phyloP scores from a whole-genome alignment of 2,329 filamentous ascomycete species.

The Cladophialophora bantiana region DNA sequence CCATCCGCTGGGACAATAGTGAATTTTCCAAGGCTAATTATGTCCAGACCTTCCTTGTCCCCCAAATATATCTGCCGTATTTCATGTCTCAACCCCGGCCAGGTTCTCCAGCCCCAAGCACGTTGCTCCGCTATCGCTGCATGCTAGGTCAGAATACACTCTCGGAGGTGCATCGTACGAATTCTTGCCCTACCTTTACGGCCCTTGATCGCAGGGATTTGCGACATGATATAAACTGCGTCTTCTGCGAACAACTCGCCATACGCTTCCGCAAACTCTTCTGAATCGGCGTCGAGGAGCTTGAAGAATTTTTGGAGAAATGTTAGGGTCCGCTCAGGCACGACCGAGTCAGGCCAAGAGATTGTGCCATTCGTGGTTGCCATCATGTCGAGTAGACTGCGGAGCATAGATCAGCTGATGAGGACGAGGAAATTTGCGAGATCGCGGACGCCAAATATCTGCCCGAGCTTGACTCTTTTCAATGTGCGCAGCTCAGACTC shows the following conservation, averaged over 20 bases:
- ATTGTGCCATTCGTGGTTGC: neutral
- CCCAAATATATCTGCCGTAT: neutral
- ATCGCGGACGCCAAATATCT: too few species aligned
- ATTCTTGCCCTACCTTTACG: neutral
- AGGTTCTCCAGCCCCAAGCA: neutral
- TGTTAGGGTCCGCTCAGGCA: neutral
- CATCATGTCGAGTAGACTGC: neutral
- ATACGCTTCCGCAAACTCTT: neutral
- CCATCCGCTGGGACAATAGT: neutral
- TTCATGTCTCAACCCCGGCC: neutral
- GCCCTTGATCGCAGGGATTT: neutral
- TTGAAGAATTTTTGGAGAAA: slow-evolving; percentile 2
- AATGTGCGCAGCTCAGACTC: too few species aligned
- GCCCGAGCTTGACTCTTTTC: too few species aligned
- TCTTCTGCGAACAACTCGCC: neutral
- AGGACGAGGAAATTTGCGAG: too few species aligned
- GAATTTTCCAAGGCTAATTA: neutral
- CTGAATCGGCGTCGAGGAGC: neutral
- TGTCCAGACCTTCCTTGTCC: neutral
- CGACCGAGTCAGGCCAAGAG: slow-evolving; percentile 1
- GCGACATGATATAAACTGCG: neutral
- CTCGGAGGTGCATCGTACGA: neutral
- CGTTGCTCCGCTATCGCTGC: neutral
- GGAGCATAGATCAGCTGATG: too few species aligned
- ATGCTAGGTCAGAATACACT: too few species aligned